Conservation (phyloP, 1,284 basidiomycete genomes). For the Trichosporon coremiiforme region DNA sequence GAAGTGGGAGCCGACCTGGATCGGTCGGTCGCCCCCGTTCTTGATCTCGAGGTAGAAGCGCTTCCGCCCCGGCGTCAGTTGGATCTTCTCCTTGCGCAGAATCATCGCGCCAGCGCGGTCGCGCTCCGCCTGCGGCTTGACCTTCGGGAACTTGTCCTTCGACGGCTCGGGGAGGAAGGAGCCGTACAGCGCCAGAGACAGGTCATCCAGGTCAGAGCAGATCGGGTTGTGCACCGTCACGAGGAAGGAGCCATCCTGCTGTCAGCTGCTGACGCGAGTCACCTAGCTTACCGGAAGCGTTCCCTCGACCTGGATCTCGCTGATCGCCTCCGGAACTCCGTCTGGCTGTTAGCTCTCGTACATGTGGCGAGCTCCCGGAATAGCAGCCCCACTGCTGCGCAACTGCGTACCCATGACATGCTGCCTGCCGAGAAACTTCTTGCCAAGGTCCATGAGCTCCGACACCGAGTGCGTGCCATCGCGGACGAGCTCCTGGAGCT, state of each 20-base stretch:
- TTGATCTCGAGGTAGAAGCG: slow-evolving; percentile 75
- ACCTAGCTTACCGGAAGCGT: slow-evolving; percentile 71
- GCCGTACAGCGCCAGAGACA: slow-evolving; percentile 82
- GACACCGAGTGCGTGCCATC: slow-evolving; percentile 88
- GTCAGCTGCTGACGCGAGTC: slow-evolving; percentile 15
- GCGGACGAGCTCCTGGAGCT: slow-evolving; percentile 92
- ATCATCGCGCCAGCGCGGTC: slow-evolving; percentile 75
- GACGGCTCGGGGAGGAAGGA: slow-evolving; percentile 85
- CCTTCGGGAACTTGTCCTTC: slow-evolving; percentile 65
- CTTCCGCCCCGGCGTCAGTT: slow-evolving; percentile 72
- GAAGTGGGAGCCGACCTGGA: slow-evolving; percentile 94
- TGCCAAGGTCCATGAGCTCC: slow-evolving; percentile 89
- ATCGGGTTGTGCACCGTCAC: slow-evolving; percentile 94
- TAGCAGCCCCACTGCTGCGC: not conserved
- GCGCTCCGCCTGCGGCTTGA: slow-evolving; percentile 62
- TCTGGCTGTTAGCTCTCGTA: slow-evolving; percentile 26
- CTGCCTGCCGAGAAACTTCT: slow-evolving; percentile 79
- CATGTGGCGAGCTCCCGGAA: not conserved
- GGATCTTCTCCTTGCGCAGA: slow-evolving; percentile 67
- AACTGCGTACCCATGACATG: slow-evolving; percentile 69
- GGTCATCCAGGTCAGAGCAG: slow-evolving; percentile 76
- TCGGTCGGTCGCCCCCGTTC: slow-evolving; percentile 91
- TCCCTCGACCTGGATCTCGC: slow-evolving; percentile 89
- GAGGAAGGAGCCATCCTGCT: slow-evolving; percentile 68
- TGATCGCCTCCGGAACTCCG: slow-evolving; percentile 58